Conservation (phyloP, 768 basidiomycete genomes). For the Mycena leptocephala region DNA sequence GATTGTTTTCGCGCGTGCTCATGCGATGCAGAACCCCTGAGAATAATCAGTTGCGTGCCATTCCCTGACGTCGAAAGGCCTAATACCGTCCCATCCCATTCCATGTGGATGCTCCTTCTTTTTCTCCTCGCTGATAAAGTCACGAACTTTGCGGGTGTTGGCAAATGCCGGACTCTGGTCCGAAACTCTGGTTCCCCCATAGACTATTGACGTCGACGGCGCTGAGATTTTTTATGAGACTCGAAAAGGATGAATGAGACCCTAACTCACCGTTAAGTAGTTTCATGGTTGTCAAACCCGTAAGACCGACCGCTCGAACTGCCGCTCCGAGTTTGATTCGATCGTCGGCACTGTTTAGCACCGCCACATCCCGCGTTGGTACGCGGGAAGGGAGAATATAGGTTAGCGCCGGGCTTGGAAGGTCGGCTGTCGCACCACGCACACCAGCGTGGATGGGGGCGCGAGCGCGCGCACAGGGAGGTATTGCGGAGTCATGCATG, state of each 20-base stretch:
- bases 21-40: constrained; percentile 2
- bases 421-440: no score
- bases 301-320: background rate
- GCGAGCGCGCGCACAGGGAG: no score
- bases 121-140: background rate
- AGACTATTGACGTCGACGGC: background rate
- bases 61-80: no score
- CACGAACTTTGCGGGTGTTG: background rate
- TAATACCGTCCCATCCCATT: constrained; percentile 18
- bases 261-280: constrained; percentile 6
- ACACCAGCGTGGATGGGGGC: no score
- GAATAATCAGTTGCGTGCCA: no score
- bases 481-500: no score
- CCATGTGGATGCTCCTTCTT: constrained; percentile 17
- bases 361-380: no score
- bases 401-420: no score
- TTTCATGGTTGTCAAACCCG: background rate
- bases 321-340: background rate
- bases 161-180: constrained; percentile 14
- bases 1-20: background rate
- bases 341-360: constrained; percentile 18
- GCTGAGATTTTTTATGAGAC: background rate
- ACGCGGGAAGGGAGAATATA: no score
- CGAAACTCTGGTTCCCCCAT: background rate
- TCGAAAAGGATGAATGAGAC: background rate